A percentile compares a stretch with the other conserved stretches of the same genome.
Evolutionary conservation across 176 grass and related monocot genomes (phyloP).

Genomic region (Alopecurus myosuroides): DNA sequence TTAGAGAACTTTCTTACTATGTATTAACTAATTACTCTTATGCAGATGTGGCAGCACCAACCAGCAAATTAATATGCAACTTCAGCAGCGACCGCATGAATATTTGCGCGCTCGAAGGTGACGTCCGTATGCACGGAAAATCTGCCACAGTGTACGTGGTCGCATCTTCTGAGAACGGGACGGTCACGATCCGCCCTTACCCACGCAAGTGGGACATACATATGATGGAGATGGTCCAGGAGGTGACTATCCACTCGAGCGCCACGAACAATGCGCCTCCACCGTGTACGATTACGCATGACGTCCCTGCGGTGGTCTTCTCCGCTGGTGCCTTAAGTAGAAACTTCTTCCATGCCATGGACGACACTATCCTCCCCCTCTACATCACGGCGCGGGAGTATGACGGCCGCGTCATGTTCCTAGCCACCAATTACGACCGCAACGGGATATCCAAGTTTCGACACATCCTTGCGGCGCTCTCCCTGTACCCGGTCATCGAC

Average conservation of each 20-base stretch:
- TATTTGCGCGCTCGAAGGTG: constrained; percentile 46
- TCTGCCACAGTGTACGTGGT: constrained; percentile 29
- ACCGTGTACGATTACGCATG: constrained; percentile 18
- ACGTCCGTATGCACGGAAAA: constrained; percentile 41
- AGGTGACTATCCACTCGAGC: constrained; percentile 11
- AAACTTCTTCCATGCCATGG: constrained; percentile 59
- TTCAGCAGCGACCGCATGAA: constrained; percentile 18
- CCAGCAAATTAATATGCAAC: constrained; percentile 33
- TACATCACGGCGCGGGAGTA: constrained; percentile 37
- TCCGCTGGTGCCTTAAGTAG: constrained; percentile 29
- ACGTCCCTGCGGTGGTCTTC: constrained; percentile 46
- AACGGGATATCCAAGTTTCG: constrained; percentile 38
- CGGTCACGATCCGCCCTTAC: constrained; percentile 36
- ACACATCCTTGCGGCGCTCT: constrained; percentile 26
- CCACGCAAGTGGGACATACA: constrained; percentile 40
- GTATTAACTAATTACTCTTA: too few relatives aligned
- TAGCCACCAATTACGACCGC: constrained; percentile 16
- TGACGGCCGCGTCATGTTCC: constrained; percentile 35
- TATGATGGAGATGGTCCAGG: constrained; percentile 24
- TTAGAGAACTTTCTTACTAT: too few relatives aligned
- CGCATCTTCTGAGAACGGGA: not conserved
- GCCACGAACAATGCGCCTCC: not conserved
- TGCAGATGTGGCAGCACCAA: not conserved
- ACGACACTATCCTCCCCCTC: constrained; percentile 54
- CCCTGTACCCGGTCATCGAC: constrained; percentile 33